Conservation (phyloP, 371 early-diverging fungal genomes). For the Coemansia sp. region DNA sequence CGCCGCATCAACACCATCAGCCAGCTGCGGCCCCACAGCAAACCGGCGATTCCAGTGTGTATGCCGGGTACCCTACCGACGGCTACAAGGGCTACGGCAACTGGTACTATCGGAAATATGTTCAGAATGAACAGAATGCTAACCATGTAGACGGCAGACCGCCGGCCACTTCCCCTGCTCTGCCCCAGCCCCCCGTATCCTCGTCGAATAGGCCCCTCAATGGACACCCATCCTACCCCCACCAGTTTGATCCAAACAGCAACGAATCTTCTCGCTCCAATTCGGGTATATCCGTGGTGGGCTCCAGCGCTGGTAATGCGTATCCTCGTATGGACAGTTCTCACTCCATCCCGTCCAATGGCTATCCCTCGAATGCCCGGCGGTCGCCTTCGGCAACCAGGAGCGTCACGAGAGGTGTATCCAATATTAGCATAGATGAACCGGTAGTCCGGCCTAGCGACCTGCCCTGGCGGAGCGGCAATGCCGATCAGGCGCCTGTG, state of each 20-base stretch:
- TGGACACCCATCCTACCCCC: not conserved
- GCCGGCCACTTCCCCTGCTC: not conserved
- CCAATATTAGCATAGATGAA: conserved; percentile 11
- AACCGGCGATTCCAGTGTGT: not conserved
- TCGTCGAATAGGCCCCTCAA: not conserved
- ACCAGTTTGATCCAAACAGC: not conserved
- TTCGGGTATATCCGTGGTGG: not conserved
- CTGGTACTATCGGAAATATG: conserved; percentile 23
- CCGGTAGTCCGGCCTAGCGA: not conserved
- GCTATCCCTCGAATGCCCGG: conserved; percentile 11
- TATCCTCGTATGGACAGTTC: not conserved
- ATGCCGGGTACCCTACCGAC: conserved; percentile 14
- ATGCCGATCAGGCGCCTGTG: conserved; percentile 16
- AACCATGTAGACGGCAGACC: conserved; percentile 1
- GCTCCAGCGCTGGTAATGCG: conserved; percentile 3
- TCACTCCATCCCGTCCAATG: not conserved
- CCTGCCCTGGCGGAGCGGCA: conserved; percentile 10
- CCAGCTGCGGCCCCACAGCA: conserved; percentile 6
- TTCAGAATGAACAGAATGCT: not conserved
- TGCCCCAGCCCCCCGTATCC: not conserved
- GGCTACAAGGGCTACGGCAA: conserved; percentile 16
- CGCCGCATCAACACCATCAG: conserved; percentile 9
- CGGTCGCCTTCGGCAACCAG: conserved; percentile 38
- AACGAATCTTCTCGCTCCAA: not conserved
- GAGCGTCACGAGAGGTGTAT: conserved; percentile 24